These are phyloP conservation scores for Panaeolus cyanescens DNA, from an alignment of 768 basidiomycete genomes.

Conservation along the genomic window DNA sequence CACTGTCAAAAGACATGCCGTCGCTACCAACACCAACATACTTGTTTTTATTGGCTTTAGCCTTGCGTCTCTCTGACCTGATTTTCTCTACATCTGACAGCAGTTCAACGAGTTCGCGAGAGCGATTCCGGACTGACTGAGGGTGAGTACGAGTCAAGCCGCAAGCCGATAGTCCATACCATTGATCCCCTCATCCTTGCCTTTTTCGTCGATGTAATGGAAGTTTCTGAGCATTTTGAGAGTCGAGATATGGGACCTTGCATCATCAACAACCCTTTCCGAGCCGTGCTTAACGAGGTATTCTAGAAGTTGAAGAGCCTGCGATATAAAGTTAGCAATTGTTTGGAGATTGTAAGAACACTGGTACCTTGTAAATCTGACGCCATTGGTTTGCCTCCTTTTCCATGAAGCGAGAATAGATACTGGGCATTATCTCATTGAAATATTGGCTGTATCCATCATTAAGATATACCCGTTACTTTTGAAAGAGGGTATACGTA, in stretches of 20 bases:
- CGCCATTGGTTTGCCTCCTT: conserved; percentile 99
- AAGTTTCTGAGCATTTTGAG: conserved; percentile 98
- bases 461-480: neutral
- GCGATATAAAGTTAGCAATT: neutral
- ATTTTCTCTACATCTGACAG: conserved; percentile 91
- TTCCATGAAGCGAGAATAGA: conserved; percentile 95
- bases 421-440: conserved; percentile 99
- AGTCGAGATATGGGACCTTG: conserved; percentile 90
- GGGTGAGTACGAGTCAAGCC: neutral
- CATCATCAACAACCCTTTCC: conserved; percentile 97
- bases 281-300: conserved; percentile 97
- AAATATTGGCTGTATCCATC: conserved; percentile 77
- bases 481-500: conserved; percentile 40
- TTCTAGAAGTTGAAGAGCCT: conserved; percentile 93
- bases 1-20: conserved; percentile 48
- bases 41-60: conserved; percentile 88
- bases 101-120: conserved; percentile 90
- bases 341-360: neutral
- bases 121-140: conserved; percentile 84
- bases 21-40: conserved; percentile 89
- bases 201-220: conserved; percentile 98
- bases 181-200: conserved; percentile 97
- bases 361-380: conserved; percentile 94
- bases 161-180: conserved; percentile 47
- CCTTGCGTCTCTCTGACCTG: conserved; percentile 86